phyloP scores from a whole-genome alignment of 257 asterid genomes.

The Solanum chiquidenum region DNA sequence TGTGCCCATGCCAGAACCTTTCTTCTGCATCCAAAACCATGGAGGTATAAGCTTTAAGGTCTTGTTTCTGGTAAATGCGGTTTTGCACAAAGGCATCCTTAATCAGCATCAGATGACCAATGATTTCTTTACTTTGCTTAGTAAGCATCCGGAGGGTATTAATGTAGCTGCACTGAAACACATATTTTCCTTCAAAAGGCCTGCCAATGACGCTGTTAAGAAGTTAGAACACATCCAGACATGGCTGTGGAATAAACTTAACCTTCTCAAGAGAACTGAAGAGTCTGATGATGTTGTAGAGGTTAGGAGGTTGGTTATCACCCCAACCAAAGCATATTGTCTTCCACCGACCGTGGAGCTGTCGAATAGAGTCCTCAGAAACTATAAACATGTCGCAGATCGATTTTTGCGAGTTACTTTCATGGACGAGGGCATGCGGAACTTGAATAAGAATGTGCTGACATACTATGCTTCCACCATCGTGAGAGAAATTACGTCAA shows the following conservation, averaged over 20 bases:
- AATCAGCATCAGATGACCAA: slow-evolving; percentile 78
- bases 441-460: slow-evolving; percentile 47
- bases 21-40: slow-evolving; percentile 51
- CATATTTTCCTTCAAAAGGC: slow-evolving; percentile 48
- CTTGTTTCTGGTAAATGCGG: slow-evolving; percentile 64
- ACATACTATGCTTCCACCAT: slow-evolving; percentile 46
- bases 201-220: slow-evolving; percentile 44
- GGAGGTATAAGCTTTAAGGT: slow-evolving; percentile 44
- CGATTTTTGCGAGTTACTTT: slow-evolving; percentile 83
- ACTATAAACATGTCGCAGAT: slow-evolving; percentile 45
- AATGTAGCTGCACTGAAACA: slow-evolving; percentile 54
- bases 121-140: slow-evolving; percentile 40
- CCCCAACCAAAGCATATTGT: slow-evolving; percentile 78
- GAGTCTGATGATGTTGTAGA: slow-evolving; percentile 54
- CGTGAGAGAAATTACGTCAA: slow-evolving; percentile 38
- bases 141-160: slow-evolving; percentile 43
- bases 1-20: slow-evolving; percentile 33
- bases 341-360: slow-evolving; percentile 80
- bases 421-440: slow-evolving; percentile 88
- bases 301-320: slow-evolving; percentile 66
- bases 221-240: slow-evolving; percentile 32
- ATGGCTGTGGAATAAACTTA: slow-evolving; percentile 58
- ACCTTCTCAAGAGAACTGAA: slow-evolving; percentile 44
- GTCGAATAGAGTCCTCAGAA: slow-evolving; percentile 71
- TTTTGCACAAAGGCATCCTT: slow-evolving; percentile 69